Conservation (phyloP, 2,329 filamentous ascomycete species). For the Aspergillus pseudoterreus region DNA sequence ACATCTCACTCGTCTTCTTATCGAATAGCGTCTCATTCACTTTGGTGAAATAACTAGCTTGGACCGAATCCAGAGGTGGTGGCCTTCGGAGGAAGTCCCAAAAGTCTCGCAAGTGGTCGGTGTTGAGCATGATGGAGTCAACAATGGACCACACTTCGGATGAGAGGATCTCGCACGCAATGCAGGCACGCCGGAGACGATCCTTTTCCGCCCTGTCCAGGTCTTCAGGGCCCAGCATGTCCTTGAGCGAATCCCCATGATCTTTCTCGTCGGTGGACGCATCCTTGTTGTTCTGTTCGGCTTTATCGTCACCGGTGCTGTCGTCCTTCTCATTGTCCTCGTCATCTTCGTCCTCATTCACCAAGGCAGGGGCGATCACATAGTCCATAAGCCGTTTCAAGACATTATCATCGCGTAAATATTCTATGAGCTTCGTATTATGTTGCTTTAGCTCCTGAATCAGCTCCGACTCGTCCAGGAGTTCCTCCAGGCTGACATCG, state of each 20-base stretch:
- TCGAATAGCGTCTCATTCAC: constrained; percentile 97
- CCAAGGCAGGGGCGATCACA: constrained; percentile 70
- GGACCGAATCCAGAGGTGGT: constrained; percentile 84
- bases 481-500: constrained; percentile 90
- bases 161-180: constrained; percentile 87
- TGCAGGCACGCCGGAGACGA: constrained; percentile 88
- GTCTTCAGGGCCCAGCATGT: constrained; percentile 37
- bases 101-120: constrained; percentile 72
- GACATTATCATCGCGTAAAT: constrained; percentile 80
- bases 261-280: constrained; percentile 36
- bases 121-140: constrained; percentile 85
- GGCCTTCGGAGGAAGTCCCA: constrained; percentile 84
- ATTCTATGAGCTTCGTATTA: constrained; percentile 96
- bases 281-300: constrained; percentile 23
- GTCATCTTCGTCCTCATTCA: constrained; percentile 51
- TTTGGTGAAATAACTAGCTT: constrained; percentile 97
- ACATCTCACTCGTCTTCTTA: constrained; percentile 97
- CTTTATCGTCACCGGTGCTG: constrained; percentile 46
- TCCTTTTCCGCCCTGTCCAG: constrained; percentile 80
- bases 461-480: constrained; percentile 92
- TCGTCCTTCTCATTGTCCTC: constrained; percentile 50
- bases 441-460: constrained; percentile 98
- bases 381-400: constrained; percentile 85
- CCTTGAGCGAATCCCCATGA: constrained; percentile 31
- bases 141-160: constrained; percentile 97